Base-by-base conservation (phyloP, 306 rosid genomes). In the Heteromeles arbutifolia region DNA sequence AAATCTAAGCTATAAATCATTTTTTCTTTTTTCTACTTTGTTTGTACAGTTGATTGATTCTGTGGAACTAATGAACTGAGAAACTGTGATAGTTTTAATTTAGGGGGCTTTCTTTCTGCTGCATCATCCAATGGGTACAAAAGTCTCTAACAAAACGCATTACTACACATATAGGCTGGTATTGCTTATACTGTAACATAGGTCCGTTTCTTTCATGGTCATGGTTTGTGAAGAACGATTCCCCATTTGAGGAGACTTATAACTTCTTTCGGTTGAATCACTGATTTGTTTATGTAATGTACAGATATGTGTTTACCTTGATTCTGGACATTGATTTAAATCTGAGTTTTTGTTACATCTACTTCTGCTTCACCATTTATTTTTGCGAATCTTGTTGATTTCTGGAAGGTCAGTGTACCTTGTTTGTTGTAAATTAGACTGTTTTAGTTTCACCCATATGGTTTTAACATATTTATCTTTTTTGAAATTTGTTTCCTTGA, bases 281-380 rank as follows among this genome's bases (percentile, higher is more conserved):
- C 65, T 63, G 32, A 63, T n/a, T 37, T 72, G 45, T 7, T 28
- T 43, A 19, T 61, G n/a, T 5, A 43, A 43, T 43, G 29, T 43
- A 43, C 69, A 41, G 68, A 41, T 25, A 17, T 19, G 15, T 57
- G 64, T 19, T 29, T 76, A 70, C 74, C 67, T 50, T 80, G n/a
- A 48, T 62, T 84, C 17, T 59, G 79, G 52, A 28, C 67, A 29
- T 39, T 43, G 45, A 65, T 65, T 65, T 73, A 69, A 75, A 73
- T 79, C 19, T 25, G 19, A 73, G 19, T 65, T 18, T 59, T 3
- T 48, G 59, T 29, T 28, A 25, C 58, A 61, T 44, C 48, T 4
- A 22, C 53, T 37, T 57, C 77, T 41, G 24, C 62, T 21, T 29
- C 48, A 29, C 18, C 48, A 45, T 37, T 28, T 62, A 17, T 2